Evolutionary conservation across 1,284 basidiomycete species (phyloP).

Genomic region (Tilletia horrida): DNA sequence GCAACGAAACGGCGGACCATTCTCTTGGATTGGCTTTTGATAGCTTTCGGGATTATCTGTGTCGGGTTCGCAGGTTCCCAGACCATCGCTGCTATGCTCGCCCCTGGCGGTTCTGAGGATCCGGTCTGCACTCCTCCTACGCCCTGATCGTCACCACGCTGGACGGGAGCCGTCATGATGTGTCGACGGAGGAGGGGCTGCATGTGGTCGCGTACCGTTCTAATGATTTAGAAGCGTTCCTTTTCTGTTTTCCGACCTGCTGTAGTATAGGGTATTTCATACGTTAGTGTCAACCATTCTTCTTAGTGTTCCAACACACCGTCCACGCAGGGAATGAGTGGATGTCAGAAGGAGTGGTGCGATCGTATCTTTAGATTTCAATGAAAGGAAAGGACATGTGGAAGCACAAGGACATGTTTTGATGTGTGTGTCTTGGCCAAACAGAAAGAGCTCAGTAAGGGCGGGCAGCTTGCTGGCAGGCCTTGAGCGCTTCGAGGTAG

Average conservation of each 20-base stretch:
- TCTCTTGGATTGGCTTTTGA: constrained; percentile 70
- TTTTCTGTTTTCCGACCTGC: too few relatives aligned
- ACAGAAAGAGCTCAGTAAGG: constrained; percentile 34
- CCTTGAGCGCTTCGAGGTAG: constrained; percentile 60
- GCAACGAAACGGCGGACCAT: constrained; percentile 72
- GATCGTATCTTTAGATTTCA: too few relatives aligned
- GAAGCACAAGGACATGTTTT: too few relatives aligned
- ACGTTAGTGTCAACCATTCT: too few relatives aligned
- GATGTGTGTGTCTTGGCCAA: background rate
- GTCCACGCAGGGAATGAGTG: too few relatives aligned
- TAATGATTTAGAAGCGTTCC: too few relatives aligned
- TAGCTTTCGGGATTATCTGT: constrained; percentile 78
- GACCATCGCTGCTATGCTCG: constrained; percentile 60
- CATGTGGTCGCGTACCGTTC: too few relatives aligned
- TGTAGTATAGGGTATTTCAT: too few relatives aligned
- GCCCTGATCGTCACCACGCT: background rate
- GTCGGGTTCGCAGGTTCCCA: constrained; percentile 78
- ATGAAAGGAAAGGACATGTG: too few relatives aligned
- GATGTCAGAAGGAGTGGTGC: too few relatives aligned
- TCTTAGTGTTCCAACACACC: too few relatives aligned
- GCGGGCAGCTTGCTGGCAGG: constrained; percentile 52
- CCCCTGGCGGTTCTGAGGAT: constrained; percentile 4
- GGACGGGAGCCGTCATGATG: background rate
- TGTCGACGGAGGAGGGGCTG: too few relatives aligned
- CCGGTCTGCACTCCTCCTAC: constrained; percentile 5